Evolutionary conservation across 495 filamentous ascomycete species (phyloP).

Genomic region (Apodospora peruviana): DNA sequence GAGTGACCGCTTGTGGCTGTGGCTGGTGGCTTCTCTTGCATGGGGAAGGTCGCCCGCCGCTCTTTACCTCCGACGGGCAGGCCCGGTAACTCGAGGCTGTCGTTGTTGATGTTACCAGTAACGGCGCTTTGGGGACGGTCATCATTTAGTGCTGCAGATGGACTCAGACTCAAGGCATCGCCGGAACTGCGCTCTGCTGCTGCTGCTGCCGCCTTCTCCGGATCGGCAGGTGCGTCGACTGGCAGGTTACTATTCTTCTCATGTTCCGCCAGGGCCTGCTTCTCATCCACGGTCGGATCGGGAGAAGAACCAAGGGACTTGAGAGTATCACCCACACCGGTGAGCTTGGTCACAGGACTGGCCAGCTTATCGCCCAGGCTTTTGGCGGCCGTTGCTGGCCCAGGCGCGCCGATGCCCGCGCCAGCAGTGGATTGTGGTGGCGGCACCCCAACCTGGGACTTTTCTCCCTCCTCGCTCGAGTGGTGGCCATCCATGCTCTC

Average conservation of each 20-base stretch:
- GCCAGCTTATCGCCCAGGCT: slow-evolving; percentile 14
- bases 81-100: not conserved
- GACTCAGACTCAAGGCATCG: not conserved
- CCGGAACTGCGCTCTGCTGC: not conserved
- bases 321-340: not conserved
- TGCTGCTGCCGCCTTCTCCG: slow-evolving; percentile 32
- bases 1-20: not conserved
- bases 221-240: slow-evolving; percentile 6
- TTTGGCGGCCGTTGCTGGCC: slow-evolving; percentile 12
- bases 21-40: not conserved
- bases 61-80: not conserved
- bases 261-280: slow-evolving; percentile 7
- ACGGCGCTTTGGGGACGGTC: not conserved
- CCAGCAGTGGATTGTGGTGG: slow-evolving; percentile 14
- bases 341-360: not conserved
- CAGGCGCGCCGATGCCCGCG: slow-evolving; percentile 27
- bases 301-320: not conserved
- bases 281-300: slow-evolving; percentile 14
- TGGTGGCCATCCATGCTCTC: slow-evolving; percentile 50
- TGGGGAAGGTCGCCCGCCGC: slow-evolving; percentile 1
- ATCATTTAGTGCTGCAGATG: not conserved
- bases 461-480: slow-evolving; percentile 33
- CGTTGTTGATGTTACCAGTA: no score
- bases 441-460: slow-evolving; percentile 12
- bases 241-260: not conserved